Base-by-base conservation (phyloP, 345 rosid genomes). In the Pseudoturritis turrita region DNA sequence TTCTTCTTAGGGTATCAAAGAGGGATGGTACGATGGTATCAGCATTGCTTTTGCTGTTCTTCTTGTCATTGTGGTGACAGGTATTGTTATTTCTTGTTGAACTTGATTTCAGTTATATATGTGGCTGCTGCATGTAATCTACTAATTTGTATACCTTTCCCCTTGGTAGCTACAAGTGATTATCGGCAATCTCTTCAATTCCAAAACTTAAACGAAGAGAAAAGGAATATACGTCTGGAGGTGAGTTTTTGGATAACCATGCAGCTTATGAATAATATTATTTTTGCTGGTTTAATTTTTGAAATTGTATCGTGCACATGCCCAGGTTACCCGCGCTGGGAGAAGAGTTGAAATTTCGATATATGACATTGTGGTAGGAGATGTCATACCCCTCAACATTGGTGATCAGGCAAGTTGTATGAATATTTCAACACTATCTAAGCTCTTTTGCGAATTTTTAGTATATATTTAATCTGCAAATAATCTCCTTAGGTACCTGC, bases 21-120 rank as follows among this genome's bases (percentile, higher is more conserved):
- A 83, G 82, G 99, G 99, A 63, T 95, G 99, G 99, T 95, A 89
- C 69, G 99, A 95, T 83, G 99, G 99, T 25, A 92, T 86, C 44
- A 95, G 99, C 89, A 95, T 95, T 66, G 86, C 89, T 70, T 87
- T 95, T 77, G 99, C 99, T 41, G 99, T 95, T 71, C 58, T 88
- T 55, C 92, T 95, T 64, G 99, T 95, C 76, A 87, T 95, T 76
- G 80, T 88, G 70, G 96, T 95, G 74, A 95, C 99, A 83, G 99
- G 99, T 95, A 54, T 40, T 51, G 18, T 51, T 52, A 18, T 70
- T 40, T 5, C 58, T 37, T 41, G 13, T 51, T 69, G 17, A 56
- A 50, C 43, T 57, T 23, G 37, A 49, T 56, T 43, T 65, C 50
- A 43, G 43, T 65, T 53, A 36, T 63, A 37, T 11, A 45, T 56